Evolutionary conservation across 2,329 filamentous ascomycete species (phyloP), one percentile per base, ranked within the genome.

Genomic region (Colletotrichum sp.): DNA sequence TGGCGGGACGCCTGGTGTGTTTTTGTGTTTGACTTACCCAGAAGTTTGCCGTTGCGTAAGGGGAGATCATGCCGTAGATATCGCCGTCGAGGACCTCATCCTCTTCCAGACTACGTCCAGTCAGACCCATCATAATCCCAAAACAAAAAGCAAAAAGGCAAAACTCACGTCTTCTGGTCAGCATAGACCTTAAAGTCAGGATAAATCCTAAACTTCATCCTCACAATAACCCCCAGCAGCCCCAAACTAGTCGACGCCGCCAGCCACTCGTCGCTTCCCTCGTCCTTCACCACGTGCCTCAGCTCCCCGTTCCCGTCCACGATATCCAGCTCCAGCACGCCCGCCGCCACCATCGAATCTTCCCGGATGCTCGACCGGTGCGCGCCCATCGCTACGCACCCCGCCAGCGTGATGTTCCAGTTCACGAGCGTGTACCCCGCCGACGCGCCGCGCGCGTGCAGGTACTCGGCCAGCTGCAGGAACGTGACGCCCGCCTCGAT

Each of bases 401-500:
- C 88, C 1, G 86, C 88, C 44, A 90, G 82, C 7, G 86, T 88
- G 70, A 90, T 90, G 76, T 90, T 90, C 88, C 88, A 90, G 79
- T 90, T 90, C 6, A 90, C 88, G 6, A 90, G 81, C 1, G 87
- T 88, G 68, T 88, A 89, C 22, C 88, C 88, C 59, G 89, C 86
- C 28, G 85, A 87, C 12, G 87, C 88, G 19, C 83, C 85, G 28
- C 84, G 82, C 32, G 83, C 82, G 73, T 90, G 88, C 34, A 90
- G 83, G 74, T 86, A 89, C 71, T 88, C 87, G 2, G 88, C 87
- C 5, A 90, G 84, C 82, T 88, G 86, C 74, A 88, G 84, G 76
- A 89, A 90, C 0, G 88, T 89, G 12, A 89, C 87, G n/a, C 88
- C 88, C 4, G 85, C 87, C 77, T 90, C 88, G 57, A 90, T 85